Evolutionary conservation across 73 alveolate genomes (phyloP).

Genomic region (Paramecium sonneborni): DNA sequence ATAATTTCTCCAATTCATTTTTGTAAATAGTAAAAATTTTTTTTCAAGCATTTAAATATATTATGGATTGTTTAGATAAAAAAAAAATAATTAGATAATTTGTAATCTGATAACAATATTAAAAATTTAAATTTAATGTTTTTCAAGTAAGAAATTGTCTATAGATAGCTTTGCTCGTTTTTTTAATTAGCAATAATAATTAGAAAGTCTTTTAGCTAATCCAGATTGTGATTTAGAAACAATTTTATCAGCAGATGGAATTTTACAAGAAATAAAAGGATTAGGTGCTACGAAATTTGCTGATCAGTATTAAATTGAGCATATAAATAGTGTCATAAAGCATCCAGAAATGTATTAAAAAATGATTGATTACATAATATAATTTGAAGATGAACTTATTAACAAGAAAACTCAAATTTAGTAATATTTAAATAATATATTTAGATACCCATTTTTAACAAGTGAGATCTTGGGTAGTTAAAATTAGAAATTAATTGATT

Average conservation of each 20-base stretch:
- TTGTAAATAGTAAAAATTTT: not conserved
- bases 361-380: not conserved
- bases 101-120: not conserved
- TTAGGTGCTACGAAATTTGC: slow-evolving; percentile 40
- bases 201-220: not conserved
- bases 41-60: not conserved
- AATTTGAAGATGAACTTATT: slow-evolving; percentile 17
- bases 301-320: not conserved
- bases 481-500: slow-evolving; percentile 37
- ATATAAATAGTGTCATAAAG: not conserved
- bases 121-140: slow-evolving; percentile 15
- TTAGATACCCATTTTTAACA: not conserved
- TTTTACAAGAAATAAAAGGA: slow-evolving; percentile 51
- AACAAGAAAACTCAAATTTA: slow-evolving; percentile 21
- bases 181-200: not conserved
- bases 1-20: not conserved
- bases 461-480: slow-evolving; percentile 12
- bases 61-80: not conserved
- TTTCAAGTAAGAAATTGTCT: slow-evolving; percentile 20
- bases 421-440: not conserved
- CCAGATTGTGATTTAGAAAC: slow-evolving; percentile 20
- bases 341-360: slow-evolving; percentile 35
- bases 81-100: not conserved
- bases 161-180: slow-evolving; percentile 21
- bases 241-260: not conserved